Evolutionary conservation across 805 yeast genomes (phyloP).

Genomic region (Candida chilensis): DNA sequence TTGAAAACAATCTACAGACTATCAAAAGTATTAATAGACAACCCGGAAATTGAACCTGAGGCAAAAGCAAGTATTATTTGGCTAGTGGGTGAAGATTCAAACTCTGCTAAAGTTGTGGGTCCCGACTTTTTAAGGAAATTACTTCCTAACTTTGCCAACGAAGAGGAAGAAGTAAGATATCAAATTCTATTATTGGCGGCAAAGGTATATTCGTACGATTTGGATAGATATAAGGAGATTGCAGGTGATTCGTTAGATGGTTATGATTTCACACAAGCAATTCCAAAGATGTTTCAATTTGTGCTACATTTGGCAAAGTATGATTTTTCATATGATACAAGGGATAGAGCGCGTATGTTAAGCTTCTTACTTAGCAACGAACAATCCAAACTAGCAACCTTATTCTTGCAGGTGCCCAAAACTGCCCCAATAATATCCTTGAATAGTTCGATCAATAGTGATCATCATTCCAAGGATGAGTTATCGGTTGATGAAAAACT

Average conservation of each 20-base stretch:
- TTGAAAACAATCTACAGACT: constrained; percentile 18
- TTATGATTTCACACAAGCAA: constrained; percentile 17
- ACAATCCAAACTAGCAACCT: constrained; percentile 51
- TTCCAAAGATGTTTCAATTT: constrained; percentile 47
- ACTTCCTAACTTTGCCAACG: constrained; percentile 41
- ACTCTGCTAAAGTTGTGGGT: constrained; percentile 32
- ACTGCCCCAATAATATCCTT: constrained; percentile 37
- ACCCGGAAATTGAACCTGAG: constrained; percentile 10
- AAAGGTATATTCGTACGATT: constrained; percentile 52
- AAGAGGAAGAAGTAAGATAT: constrained; percentile 49
- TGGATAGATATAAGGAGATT: constrained; percentile 27
- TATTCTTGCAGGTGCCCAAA: constrained; percentile 72
- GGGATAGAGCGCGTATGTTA: constrained; percentile 80
- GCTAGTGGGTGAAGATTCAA: constrained; percentile 80
- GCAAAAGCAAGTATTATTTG: constrained; percentile 84
- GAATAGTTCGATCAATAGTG: neutral
- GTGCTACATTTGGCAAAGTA: constrained; percentile 58
- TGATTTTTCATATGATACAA: constrained; percentile 66
- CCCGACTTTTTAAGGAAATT: constrained; percentile 69
- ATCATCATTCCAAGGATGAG: no score
- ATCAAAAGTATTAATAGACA: constrained; percentile 4
- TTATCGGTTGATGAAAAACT: constrained; percentile 1
- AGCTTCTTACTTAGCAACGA: constrained; percentile 13
- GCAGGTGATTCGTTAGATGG: constrained; percentile 6
- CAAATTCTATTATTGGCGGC: constrained; percentile 70